A percentile compares a stretch with the other conserved stretches of the same genome.
These are phyloP conservation scores for Aegilops umbellulata DNA, from an alignment of 176 grass and related monocot species.

Conservation along the genomic window DNA sequence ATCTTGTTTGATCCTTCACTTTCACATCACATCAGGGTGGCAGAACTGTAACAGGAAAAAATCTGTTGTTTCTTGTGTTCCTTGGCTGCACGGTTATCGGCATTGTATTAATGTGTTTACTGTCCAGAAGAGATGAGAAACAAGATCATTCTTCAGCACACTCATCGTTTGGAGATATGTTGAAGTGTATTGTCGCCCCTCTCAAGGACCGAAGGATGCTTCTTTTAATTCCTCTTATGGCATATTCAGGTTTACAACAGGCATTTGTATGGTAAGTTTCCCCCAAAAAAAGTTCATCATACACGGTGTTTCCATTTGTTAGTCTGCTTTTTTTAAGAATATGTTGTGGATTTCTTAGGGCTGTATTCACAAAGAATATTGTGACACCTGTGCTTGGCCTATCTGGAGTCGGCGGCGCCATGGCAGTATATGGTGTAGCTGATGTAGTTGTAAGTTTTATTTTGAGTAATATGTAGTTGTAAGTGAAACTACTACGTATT, in stretches of 20 bases:
- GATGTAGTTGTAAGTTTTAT: constrained; percentile 68
- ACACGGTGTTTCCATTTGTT: constrained; percentile 15
- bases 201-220: constrained; percentile 83
- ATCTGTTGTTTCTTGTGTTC: constrained; percentile 78
- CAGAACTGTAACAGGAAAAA: constrained; percentile 63
- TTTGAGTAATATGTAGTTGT: constrained; percentile 51
- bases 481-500: constrained; percentile 30
- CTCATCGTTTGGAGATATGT: constrained; percentile 54
- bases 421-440: constrained; percentile 85
- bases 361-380: constrained; percentile 90
- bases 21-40: constrained; percentile 50
- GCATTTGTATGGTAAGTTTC: constrained; percentile 90
- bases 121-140: constrained; percentile 81
- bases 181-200: constrained; percentile 72
- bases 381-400: constrained; percentile 93
- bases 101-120: constrained; percentile 86
- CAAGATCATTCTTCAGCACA: constrained; percentile 24
- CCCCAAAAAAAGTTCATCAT: neutral
- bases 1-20: constrained; percentile 24
- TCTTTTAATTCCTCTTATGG: constrained; percentile 76
- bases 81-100: constrained; percentile 87
- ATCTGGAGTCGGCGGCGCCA: constrained; percentile 83
- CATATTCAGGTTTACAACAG: constrained; percentile 95
- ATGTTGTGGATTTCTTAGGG: constrained; percentile 35
- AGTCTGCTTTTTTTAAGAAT: neutral